Conservation (phyloP, 192 early-diverging fungal genomes). For the Rhizoclosmatium globosum region DNA sequence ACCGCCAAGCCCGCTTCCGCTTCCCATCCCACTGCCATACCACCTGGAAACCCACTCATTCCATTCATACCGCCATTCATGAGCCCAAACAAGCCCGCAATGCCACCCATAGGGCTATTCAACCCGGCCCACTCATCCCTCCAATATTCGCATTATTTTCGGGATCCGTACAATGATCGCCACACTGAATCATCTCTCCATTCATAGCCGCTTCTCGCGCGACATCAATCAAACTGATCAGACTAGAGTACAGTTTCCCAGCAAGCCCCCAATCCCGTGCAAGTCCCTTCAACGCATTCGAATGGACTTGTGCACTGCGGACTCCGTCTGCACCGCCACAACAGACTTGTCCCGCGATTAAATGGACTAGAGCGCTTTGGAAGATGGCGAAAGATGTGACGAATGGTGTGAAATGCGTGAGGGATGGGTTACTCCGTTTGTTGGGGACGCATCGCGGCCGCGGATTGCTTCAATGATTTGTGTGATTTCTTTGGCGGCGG, state of each 20-base stretch:
- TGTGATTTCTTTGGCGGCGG: slow-evolving; percentile 1
- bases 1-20: not conserved
- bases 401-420: not conserved
- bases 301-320: not conserved
- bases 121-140: no score
- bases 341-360: slow-evolving; percentile 14
- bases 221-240: slow-evolving; percentile 12
- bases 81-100: no score
- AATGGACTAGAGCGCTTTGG: slow-evolving; percentile 20
- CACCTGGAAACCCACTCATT: not conserved
- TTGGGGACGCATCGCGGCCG: not conserved
- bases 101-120: no score
- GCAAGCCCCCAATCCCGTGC: slow-evolving; percentile 11
- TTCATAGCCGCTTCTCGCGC: not conserved
- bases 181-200: not conserved
- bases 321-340: not conserved
- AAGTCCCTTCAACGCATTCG: slow-evolving; percentile 18
- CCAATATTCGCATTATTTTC: not conserved
- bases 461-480: not conserved
- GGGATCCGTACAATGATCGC: not conserved
- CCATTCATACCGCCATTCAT: not conserved
- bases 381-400: slow-evolving; percentile 12
- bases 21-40: not conserved
- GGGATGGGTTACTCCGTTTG: not conserved
- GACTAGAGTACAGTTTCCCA: slow-evolving; percentile 11